Evolutionary conservation across 345 rosid species (phyloP), one percentile per base, ranked within the genome.

Genomic region (Citrus trifoliata): DNA sequence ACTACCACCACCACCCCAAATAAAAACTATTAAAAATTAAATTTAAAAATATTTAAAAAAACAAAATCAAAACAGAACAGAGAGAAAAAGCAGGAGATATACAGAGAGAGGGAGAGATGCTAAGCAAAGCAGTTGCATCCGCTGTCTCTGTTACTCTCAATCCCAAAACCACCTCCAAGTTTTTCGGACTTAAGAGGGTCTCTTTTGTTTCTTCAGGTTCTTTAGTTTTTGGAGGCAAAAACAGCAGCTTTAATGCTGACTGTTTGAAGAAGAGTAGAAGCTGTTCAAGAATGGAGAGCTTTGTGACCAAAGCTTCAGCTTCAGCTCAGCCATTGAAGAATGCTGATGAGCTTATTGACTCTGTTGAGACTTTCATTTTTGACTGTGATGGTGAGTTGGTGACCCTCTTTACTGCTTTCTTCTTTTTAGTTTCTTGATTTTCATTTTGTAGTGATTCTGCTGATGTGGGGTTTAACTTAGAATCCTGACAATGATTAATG

Each of bases 331-430:
- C 96, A 48, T 87, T 95, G 75, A 84, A 84, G 85, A 88, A 95
- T 76, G 94, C 97, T 28, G 97, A 91, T 68, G 88, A 87, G 76
- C 98, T 95, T 84, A 92, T 95, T 42, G 87, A 89, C 76, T 93
- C 97, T 65, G 98, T 93, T 56, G 95, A 93, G 86, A 93, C 99
- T 42, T 95, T 95, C 83, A 89, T 95, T 82, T 95, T 93, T 67
- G 99, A 95, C 73, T 95, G 99, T 66, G 98, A 95, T 62, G 99
- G 99, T 93, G 3, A 61, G 97, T 93, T 62, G 99, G 98, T 93
- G 3, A 56, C 58, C 35, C 37, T 21, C 21, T 76, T 64, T n/a
- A 7, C 42, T 30, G 22, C 22, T 63, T 10, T 2, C 53, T 16
- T 67, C 3, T 16, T 10, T 66, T 5, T 65, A 7, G 42, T 65